Percentiles rank a stretch among this genome's conserved stretches.
Conservation (phyloP, 306 rosid genomes). For the Cucumis sativus region DNA sequence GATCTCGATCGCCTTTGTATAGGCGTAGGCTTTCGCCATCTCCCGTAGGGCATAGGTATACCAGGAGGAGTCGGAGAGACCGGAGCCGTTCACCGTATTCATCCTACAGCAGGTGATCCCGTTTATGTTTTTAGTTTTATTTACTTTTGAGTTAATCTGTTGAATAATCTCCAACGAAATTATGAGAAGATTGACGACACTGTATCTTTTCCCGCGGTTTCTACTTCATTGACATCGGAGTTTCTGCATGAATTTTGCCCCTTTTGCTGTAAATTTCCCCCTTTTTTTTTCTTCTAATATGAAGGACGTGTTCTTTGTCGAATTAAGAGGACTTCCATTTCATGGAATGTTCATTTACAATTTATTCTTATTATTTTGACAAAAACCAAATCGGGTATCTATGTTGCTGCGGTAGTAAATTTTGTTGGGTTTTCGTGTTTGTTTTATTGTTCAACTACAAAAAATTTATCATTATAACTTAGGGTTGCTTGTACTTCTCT, state of each 20-base stretch:
- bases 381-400: neutral
- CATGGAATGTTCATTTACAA: neutral
- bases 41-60: conserved; percentile 52
- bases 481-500: neutral
- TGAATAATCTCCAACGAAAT: conserved; percentile 4
- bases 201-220: conserved; percentile 19
- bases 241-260: conserved; percentile 23
- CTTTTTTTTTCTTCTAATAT: neutral
- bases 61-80: conserved; percentile 72
- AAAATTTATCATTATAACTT: neutral
- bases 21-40: conserved; percentile 79
- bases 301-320: neutral
- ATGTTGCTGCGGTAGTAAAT: neutral
- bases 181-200: conserved; percentile 18
- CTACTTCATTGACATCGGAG: conserved; percentile 21
- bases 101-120: conserved; percentile 80
- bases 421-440: conserved; percentile 8
- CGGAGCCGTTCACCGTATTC: conserved; percentile 80
- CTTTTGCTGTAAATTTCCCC: neutral
- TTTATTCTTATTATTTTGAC: neutral
- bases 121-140: conserved; percentile 23
- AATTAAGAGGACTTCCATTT: neutral
- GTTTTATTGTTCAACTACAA: neutral
- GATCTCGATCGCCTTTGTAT: conserved; percentile 72
- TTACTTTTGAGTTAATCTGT: conserved; percentile 16